Percentiles rank a stretch among this genome's conserved stretches.
Conservation (phyloP, 2,329 filamentous ascomycete genomes). For the Celoporthe dispersa region DNA sequence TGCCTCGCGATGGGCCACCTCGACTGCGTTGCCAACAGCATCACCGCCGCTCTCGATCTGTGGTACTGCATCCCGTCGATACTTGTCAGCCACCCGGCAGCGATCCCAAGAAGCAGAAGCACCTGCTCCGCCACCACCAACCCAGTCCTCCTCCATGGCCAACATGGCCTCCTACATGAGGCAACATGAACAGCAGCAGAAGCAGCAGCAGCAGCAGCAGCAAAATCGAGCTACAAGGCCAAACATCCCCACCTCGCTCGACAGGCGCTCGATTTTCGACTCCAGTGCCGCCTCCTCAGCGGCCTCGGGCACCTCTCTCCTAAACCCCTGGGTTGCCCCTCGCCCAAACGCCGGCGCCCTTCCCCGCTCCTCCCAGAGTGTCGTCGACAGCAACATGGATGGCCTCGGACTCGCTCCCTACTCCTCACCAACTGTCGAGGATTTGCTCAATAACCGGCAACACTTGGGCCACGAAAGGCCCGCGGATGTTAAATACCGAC, state of each 20-base stretch:
- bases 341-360: neutral
- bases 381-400: slow-evolving; percentile 36
- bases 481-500: slow-evolving; percentile 39
- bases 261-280: neutral
- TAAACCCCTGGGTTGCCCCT: neutral
- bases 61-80: neutral
- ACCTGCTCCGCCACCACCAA: neutral
- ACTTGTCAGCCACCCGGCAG: slow-evolving; percentile 20
- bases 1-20: slow-evolving; percentile 21
- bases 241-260: neutral
- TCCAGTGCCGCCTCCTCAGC: neutral
- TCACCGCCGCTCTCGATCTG: neutral
- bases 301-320: neutral
- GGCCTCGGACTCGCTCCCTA: slow-evolving; percentile 27
- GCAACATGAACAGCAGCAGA: slow-evolving; percentile 13
- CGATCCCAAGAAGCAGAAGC: slow-evolving; percentile 23
- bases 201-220: neutral
- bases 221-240: neutral
- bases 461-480: slow-evolving; percentile 27
- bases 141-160: neutral
- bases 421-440: slow-evolving; percentile 32
- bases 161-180: slow-evolving; percentile 16
- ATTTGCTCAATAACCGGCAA: slow-evolving; percentile 34
- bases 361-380: slow-evolving; percentile 25
- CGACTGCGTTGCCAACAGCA: neutral